These are phyloP conservation scores for Trapa incisa DNA, from an alignment of 345 rosid genomes.

Conservation along the genomic window DNA sequence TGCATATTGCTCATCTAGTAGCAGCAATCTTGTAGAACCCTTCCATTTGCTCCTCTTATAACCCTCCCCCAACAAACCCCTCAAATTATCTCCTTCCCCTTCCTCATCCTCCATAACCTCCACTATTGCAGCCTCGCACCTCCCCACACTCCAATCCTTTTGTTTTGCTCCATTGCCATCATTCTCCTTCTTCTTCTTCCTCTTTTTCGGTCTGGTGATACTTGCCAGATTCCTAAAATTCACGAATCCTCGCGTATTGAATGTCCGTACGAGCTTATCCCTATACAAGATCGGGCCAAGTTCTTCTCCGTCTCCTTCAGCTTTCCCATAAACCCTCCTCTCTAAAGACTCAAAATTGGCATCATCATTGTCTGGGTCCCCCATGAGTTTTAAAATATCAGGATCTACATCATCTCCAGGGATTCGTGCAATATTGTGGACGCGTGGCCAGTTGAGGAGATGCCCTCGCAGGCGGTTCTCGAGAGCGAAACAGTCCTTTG, in stretches of 20 bases:
- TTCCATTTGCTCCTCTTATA: slow-evolving; percentile 57
- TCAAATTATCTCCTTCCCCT: slow-evolving; percentile 36
- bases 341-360: slow-evolving; percentile 21
- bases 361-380: slow-evolving; percentile 12
- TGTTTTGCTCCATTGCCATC: slow-evolving; percentile 13
- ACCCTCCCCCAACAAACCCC: slow-evolving; percentile 57
- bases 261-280: slow-evolving; percentile 49
- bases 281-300: slow-evolving; percentile 47
- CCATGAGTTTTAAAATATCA: slow-evolving; percentile 22
- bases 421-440: slow-evolving; percentile 64
- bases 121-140: slow-evolving; percentile 35
- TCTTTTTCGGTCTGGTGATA: slow-evolving; percentile 56
- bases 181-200: slow-evolving; percentile 31
- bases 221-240: slow-evolving; percentile 72
- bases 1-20: slow-evolving; percentile 60
- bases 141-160: slow-evolving; percentile 20
- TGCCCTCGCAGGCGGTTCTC: slow-evolving; percentile 80
- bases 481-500: slow-evolving; percentile 44
- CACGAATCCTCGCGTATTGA: slow-evolving; percentile 50
- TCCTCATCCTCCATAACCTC: slow-evolving; percentile 44
- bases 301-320: slow-evolving; percentile 39
- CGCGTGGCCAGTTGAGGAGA: slow-evolving; percentile 76
- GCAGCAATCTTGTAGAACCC: slow-evolving; percentile 77
- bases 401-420: slow-evolving; percentile 64
- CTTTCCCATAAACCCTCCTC: slow-evolving; percentile 32